A percentile compares a stretch with the other conserved stretches of the same genome.
Conservation (phyloP, 768 basidiomycete species). For the Leccinum imitatum region DNA sequence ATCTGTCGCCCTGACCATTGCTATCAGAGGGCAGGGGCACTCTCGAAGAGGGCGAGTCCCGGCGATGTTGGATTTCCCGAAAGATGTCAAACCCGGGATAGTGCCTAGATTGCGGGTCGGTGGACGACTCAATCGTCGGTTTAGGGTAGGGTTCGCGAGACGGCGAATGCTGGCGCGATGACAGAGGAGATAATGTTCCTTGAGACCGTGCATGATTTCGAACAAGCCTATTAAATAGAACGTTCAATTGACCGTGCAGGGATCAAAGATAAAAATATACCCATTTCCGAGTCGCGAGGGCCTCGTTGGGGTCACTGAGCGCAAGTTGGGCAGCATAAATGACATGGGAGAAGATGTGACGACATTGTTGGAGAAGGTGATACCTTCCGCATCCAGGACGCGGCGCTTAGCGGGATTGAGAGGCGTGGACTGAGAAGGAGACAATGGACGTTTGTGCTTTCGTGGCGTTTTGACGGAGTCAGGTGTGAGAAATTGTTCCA, state of each 20-base stretch:
- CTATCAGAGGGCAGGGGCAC: constrained; percentile 3
- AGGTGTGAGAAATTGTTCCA: constrained; percentile 51
- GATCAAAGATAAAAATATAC: constrained; percentile 26
- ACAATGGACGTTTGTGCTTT: constrained; percentile 61
- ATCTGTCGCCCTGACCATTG: constrained; percentile 9
- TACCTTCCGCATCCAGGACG: constrained; percentile 55
- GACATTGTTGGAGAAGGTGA: constrained; percentile 34
- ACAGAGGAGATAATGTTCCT: constrained; percentile 10
- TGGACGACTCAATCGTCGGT: constrained; percentile 39
- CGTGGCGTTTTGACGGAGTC: constrained; percentile 28
- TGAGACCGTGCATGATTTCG: constrained; percentile 11
- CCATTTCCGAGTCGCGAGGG: constrained; percentile 33
- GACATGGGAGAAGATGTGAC: constrained; percentile 28
- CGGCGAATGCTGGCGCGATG: constrained; percentile 16
- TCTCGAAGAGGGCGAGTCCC: constrained; percentile 3
- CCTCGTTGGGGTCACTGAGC: constrained; percentile 30
- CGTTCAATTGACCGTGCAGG: constrained; percentile 37
- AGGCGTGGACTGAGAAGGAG: constrained; percentile 48
- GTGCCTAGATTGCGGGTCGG: constrained; percentile 56
- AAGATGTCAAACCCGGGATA: constrained; percentile 67
- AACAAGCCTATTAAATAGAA: constrained; percentile 8
- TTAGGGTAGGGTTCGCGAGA: constrained; percentile 22
- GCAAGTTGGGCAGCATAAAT: constrained; percentile 28
- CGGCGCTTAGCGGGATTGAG: constrained; percentile 70
- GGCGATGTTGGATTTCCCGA: constrained; percentile 39